A percentile compares a stretch with the other conserved stretches of the same genome.
These are phyloP conservation scores for Myochromella boudieri DNA, from an alignment of 768 basidiomycete genomes.

Conservation along the genomic window DNA sequence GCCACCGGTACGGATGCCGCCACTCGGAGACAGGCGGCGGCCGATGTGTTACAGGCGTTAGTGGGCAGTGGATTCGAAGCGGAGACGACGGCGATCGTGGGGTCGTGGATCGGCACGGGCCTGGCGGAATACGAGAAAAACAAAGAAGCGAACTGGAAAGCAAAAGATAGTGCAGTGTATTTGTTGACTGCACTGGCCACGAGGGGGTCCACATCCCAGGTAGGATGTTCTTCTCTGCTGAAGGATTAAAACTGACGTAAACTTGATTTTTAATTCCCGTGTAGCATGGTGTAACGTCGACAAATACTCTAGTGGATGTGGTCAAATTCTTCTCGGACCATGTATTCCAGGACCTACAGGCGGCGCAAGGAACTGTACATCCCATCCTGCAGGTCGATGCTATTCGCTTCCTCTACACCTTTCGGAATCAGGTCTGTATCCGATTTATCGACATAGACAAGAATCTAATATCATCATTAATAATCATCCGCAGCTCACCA, in stretches of 20 bases:
- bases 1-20: conserved; percentile 64
- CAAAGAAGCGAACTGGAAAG: conserved; percentile 71
- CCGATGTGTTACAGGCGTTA: conserved; percentile 91
- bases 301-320: conserved; percentile 89
- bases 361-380: conserved; percentile 65
- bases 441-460: neutral
- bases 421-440: conserved; percentile 81
- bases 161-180: conserved; percentile 93
- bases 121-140: conserved; percentile 68
- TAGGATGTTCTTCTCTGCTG: conserved; percentile 28
- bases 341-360: conserved; percentile 83
- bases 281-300: conserved; percentile 91
- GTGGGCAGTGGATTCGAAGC: conserved; percentile 78
- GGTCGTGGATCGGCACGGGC: conserved; percentile 78
- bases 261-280: neutral
- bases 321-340: conserved; percentile 95
- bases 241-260: conserved; percentile 5
- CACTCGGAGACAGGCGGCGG: conserved; percentile 90
- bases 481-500: conserved; percentile 85
- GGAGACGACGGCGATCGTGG: conserved; percentile 86
- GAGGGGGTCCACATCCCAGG: conserved; percentile 82
- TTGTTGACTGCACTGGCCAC: conserved; percentile 92
- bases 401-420: conserved; percentile 91
- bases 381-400: conserved; percentile 95
- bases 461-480: neutral